A percentile compares a stretch with the other conserved stretches of the same genome.
These are phyloP conservation scores for Pseudotsuga menziesii DNA, from an alignment of 75 land plant genomes.

Conservation along the genomic window DNA sequence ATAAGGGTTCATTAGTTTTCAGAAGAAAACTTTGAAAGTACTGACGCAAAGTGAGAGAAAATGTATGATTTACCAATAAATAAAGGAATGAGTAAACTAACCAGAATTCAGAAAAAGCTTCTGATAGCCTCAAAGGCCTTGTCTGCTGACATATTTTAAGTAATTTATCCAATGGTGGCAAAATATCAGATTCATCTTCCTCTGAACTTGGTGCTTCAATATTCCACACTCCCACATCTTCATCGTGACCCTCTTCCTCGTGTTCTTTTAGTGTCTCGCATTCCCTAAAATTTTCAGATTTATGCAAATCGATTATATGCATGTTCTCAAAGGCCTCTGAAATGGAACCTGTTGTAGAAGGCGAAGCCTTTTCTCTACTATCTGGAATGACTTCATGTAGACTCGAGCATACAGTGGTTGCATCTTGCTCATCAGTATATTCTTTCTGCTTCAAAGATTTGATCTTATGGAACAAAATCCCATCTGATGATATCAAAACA, in stretches of 20 bases:
- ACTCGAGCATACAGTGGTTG: constrained; percentile 24
- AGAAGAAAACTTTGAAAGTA: neutral
- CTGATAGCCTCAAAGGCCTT: constrained; percentile 39
- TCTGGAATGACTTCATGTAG: neutral
- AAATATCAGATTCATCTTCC: constrained; percentile 14
- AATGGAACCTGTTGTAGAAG: neutral
- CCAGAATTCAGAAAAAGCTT: constrained; percentile 71
- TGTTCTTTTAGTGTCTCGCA: neutral
- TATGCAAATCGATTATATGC: constrained; percentile 1
- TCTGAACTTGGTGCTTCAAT: constrained; percentile 14
- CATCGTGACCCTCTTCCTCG: neutral
- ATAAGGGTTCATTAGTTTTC: too few species aligned
- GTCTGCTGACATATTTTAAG: constrained; percentile 64
- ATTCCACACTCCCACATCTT: constrained; percentile 19
- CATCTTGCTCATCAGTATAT: neutral
- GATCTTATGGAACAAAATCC: neutral
- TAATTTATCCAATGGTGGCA: constrained; percentile 45
- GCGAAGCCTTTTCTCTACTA: neutral
- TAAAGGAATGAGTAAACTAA: constrained; percentile 13
- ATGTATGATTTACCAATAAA: neutral
- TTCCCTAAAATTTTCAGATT: neutral
- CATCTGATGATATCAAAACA: constrained; percentile 2
- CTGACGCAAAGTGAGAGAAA: neutral
- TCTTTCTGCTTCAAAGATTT: neutral
- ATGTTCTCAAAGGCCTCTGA: constrained; percentile 3